phyloP scores from a whole-genome alignment of 2,329 filamentous ascomycete genomes.

The Alternaria solani region DNA sequence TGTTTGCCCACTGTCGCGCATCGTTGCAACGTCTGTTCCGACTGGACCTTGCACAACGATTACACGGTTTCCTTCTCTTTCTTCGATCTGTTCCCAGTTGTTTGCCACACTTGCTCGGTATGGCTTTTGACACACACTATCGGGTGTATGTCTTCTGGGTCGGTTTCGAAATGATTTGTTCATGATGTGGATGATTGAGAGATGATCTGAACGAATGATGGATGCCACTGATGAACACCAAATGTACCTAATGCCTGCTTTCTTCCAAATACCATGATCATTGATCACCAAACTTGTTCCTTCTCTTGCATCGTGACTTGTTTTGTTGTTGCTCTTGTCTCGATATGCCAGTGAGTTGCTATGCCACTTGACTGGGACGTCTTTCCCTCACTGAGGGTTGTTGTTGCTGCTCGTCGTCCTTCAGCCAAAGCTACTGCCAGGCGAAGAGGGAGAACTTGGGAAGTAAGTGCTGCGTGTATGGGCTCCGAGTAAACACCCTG shows the following conservation, averaged over 20 bases:
- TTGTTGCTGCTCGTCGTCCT: constrained; percentile 41
- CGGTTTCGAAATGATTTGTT: constrained; percentile 19
- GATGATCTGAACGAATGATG: constrained; percentile 31
- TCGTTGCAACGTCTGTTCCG: constrained; percentile 12
- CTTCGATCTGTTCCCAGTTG: constrained; percentile 25
- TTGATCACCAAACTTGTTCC: constrained; percentile 21
- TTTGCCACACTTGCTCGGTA: constrained; percentile 21
- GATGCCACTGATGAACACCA: constrained; percentile 14
- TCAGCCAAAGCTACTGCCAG: constrained; percentile 41
- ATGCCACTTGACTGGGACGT: neutral
- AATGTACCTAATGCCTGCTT: constrained; percentile 14
- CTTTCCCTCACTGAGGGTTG: neutral
- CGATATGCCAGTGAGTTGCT: neutral
- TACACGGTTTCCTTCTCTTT: constrained; percentile 16
- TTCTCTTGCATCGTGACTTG: constrained; percentile 15
- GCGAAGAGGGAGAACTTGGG: constrained; percentile 46
- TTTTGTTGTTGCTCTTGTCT: neutral
- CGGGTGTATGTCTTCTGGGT: constrained; percentile 17
- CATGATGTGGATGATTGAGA: constrained; percentile 25
- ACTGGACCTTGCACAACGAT: constrained; percentile 1
- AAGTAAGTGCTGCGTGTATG: constrained; percentile 59
- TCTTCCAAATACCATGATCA: constrained; percentile 21
- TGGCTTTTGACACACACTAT: constrained; percentile 17
- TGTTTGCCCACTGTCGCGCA: neutral
- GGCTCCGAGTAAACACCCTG: too few species aligned